Conservation (phyloP, 2,329 filamentous ascomycete species). For the Rutstroemia sp. region DNA sequence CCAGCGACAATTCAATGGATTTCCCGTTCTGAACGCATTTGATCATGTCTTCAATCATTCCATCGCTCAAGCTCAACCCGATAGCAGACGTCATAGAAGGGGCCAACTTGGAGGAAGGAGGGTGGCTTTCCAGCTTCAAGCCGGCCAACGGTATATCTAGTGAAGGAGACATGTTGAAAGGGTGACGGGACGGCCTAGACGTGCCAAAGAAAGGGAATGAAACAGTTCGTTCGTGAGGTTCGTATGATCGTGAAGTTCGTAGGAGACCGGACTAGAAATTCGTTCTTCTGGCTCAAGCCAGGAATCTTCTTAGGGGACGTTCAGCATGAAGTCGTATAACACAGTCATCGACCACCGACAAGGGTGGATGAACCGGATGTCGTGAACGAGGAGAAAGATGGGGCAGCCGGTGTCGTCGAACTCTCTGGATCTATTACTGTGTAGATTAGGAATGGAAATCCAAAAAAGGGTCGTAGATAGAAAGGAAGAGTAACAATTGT, state of each 20-base stretch:
- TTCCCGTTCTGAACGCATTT: conserved; percentile 49
- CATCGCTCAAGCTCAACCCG: conserved; percentile 49
- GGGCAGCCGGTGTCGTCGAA: neutral
- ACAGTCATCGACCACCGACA: neutral
- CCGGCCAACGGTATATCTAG: conserved; percentile 6
- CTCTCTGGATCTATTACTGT: neutral
- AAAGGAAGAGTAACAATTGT: neutral
- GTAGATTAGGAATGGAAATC: neutral
- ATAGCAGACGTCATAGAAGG: conserved; percentile 25
- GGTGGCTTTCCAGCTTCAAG: conserved; percentile 6
- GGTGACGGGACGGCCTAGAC: neutral
- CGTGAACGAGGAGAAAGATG: neutral
- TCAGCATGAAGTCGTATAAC: conserved; percentile 10
- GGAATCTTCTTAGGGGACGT: conserved; percentile 1
- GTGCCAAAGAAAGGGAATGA: neutral
- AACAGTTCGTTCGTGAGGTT: neutral
- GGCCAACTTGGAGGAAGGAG: conserved; percentile 4
- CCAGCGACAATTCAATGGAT: conserved; percentile 49
- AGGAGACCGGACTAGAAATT: neutral
- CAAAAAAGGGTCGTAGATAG: neutral
- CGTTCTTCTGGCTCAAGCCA: conserved; percentile 5
- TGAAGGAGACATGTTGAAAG: conserved; percentile 4
- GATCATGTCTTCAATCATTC: conserved; percentile 56
- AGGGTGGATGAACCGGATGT: neutral
- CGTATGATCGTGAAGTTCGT: neutral